Evolutionary conservation across 805 yeast genomes (phyloP).

Genomic region (Saccharomycopsis selenospora): DNA sequence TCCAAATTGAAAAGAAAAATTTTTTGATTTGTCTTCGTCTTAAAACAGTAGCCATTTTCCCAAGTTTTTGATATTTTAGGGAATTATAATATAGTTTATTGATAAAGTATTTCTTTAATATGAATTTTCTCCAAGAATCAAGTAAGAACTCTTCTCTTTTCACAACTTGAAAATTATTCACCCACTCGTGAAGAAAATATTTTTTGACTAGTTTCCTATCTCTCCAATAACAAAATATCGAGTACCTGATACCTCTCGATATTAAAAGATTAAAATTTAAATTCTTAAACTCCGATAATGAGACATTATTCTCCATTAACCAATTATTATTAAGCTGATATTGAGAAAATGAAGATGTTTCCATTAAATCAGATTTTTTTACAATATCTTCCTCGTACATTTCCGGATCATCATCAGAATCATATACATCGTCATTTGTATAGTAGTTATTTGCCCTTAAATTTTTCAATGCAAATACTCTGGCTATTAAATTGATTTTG

Average conservation of each 20-base stretch:
- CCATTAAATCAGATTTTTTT: not conserved
- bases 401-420: slow-evolving; percentile 4
- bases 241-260: slow-evolving; percentile 18
- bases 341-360: not conserved
- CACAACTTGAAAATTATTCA: not conserved
- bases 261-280: slow-evolving; percentile 17
- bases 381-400: slow-evolving; percentile 5
- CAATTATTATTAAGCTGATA: slow-evolving; percentile 14
- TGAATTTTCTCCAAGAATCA: slow-evolving; percentile 11
- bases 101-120: slow-evolving; percentile 9
- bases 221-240: slow-evolving; percentile 19
- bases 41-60: slow-evolving; percentile 1
- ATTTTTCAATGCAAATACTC: slow-evolving; percentile 18
- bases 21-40: not conserved
- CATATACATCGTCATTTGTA: slow-evolving; percentile 7
- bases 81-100: slow-evolving; percentile 8
- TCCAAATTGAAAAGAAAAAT: slow-evolving; percentile 2
- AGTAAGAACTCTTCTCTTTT: slow-evolving; percentile 4
- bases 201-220: slow-evolving; percentile 8
- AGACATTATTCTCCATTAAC: slow-evolving; percentile 9
- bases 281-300: slow-evolving; percentile 11
- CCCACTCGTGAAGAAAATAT: slow-evolving; percentile 10
- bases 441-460: slow-evolving; percentile 6
- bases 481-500: slow-evolving; percentile 16
- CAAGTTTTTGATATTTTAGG: not conserved